These are phyloP conservation scores for Psidium guajava DNA, from an alignment of 345 rosid species.

Conservation along the genomic window DNA sequence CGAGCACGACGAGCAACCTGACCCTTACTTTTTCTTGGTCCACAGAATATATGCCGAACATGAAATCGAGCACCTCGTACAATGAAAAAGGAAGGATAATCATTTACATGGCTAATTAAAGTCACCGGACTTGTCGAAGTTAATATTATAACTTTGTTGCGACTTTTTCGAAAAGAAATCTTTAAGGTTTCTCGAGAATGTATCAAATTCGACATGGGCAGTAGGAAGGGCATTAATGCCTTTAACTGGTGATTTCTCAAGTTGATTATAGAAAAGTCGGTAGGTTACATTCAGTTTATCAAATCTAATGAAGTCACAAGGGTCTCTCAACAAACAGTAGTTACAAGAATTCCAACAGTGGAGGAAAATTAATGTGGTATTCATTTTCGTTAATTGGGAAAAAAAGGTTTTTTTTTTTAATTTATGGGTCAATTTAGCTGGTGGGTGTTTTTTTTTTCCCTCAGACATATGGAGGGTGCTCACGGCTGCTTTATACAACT, in stretches of 20 bases:
- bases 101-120: background rate
- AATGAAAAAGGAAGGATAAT: background rate
- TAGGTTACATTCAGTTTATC: background rate
- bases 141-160: rapidly evolving
- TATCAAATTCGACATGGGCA: background rate
- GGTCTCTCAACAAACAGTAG: background rate
- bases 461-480: background rate
- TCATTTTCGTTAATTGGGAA: background rate
- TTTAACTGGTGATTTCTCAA: background rate
- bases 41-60: too few relatives aligned
- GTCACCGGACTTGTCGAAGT: rapidly evolving
- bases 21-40: background rate
- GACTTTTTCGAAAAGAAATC: background rate
- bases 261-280: background rate
- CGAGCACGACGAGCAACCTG: rapidly evolving
- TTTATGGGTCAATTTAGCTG: background rate
- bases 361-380: background rate
- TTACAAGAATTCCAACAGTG: background rate
- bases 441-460: background rate
- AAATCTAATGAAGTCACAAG: background rate
- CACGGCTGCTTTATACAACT: background rate
- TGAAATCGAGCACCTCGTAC: rapidly evolving
- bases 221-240: rapidly evolving
- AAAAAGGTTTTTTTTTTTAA: background rate
- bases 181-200: background rate